Conservation (phyloP, 768 basidiomycete species). For the Pleurotus pulmonarius region DNA sequence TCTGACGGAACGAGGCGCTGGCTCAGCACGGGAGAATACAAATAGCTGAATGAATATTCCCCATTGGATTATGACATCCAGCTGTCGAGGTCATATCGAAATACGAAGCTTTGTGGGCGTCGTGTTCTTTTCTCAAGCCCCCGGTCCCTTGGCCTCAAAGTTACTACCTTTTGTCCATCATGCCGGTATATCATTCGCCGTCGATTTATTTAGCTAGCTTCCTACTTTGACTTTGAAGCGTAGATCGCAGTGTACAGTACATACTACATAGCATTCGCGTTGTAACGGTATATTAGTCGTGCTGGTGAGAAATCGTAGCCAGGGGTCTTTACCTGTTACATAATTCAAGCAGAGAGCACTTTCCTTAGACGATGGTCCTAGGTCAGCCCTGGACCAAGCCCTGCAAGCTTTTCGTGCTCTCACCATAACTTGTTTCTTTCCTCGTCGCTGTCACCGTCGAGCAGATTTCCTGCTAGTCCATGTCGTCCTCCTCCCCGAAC, state of each 20-base stretch:
- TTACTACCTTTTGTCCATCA: too few species aligned
- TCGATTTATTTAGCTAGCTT: too few species aligned
- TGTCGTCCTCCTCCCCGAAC: constrained; percentile 22
- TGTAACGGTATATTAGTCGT: background rate
- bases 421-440: background rate
- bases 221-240: too few species aligned
- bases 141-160: too few species aligned
- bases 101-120: too few species aligned
- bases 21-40: too few species aligned
- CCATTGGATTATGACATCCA: too few species aligned
- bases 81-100: too few species aligned
- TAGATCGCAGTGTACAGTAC: background rate
- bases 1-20: background rate
- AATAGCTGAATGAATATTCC: too few species aligned
- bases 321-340: constrained; percentile 2
- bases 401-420: constrained; percentile 8
- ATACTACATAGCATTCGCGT: background rate
- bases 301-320: background rate
- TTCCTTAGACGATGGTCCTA: constrained; percentile 1
- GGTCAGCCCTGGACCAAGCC: constrained; percentile 8
- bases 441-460: constrained; percentile 8
- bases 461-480: constrained; percentile 9
- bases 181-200: too few species aligned
- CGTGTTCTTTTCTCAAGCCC: too few species aligned
- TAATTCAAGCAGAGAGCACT: constrained; percentile 1